These are phyloP conservation scores for Colletotrichum noveboracense DNA, from an alignment of 2,329 filamentous ascomycete genomes.

Conservation along the genomic window DNA sequence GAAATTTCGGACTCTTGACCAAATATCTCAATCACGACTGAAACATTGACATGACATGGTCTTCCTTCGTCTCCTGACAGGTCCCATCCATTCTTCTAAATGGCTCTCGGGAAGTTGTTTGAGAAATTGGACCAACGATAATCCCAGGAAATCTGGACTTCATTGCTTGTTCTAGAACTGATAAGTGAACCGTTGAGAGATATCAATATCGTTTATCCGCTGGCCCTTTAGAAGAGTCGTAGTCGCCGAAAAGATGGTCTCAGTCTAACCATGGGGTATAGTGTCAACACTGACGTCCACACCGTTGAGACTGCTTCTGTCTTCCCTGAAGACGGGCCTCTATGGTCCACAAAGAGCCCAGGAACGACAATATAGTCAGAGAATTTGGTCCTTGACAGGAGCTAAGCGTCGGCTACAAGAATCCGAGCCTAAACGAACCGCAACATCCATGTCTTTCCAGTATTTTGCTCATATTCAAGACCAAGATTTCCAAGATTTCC, in stretches of 20 bases:
- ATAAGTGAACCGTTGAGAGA: background rate
- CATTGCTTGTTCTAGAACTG: background rate
- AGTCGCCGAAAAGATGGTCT: background rate
- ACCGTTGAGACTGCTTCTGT: background rate
- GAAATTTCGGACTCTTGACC: background rate
- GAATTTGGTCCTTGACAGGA: background rate
- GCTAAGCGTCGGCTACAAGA: background rate
- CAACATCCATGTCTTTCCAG: background rate
- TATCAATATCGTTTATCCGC: accelerated
- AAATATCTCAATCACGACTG: background rate
- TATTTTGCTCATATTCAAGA: background rate
- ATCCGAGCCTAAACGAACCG: background rate
- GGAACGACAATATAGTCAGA: background rate
- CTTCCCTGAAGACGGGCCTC: background rate
- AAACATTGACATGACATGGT: background rate
- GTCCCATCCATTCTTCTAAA: background rate
- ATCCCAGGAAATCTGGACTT: accelerated
- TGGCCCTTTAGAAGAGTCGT: background rate
- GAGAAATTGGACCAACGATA: background rate
- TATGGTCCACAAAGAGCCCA: background rate
- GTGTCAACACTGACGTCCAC: background rate
- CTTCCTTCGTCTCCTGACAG: background rate
- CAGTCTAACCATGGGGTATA: too few relatives aligned
- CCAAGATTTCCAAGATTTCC: too few relatives aligned
- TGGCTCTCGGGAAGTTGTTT: background rate